A percentile compares a stretch with the other conserved stretches of the same genome.
Evolutionary conservation across 179 eudicot species (phyloP).

Genomic region (Camellia oleifera): DNA sequence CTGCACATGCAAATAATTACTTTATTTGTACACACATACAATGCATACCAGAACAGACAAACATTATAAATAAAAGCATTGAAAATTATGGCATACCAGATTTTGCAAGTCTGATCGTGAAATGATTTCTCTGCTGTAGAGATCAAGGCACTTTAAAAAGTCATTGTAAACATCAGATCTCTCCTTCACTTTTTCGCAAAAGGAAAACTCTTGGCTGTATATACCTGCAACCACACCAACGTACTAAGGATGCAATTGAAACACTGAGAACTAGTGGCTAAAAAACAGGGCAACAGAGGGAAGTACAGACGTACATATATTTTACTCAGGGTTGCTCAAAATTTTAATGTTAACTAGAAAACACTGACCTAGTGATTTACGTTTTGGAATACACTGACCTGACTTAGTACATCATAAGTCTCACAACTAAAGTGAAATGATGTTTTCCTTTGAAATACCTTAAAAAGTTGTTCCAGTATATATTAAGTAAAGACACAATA

Average conservation of each 20-base stretch:
- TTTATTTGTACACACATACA: slow-evolving; percentile 8
- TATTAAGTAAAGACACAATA: background rate
- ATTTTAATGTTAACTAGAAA: background rate
- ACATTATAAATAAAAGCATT: background rate
- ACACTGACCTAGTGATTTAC: background rate
- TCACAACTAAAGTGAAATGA: background rate
- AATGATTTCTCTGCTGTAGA: slow-evolving; percentile 59
- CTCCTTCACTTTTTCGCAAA: slow-evolving; percentile 85
- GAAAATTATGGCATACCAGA: slow-evolving; percentile 40
- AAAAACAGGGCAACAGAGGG: background rate
- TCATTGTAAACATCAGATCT: slow-evolving; percentile 56
- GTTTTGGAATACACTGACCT: background rate
- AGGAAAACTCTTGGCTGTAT: slow-evolving; percentile 51
- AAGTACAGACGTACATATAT: background rate
- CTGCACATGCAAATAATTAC: background rate
- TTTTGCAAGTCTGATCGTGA: slow-evolving; percentile 54
- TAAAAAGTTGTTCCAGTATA: background rate
- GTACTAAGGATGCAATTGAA: background rate
- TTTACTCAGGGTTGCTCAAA: background rate
- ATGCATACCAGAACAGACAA: too few species aligned
- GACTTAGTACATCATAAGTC: background rate
- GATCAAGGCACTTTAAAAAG: slow-evolving; percentile 66
- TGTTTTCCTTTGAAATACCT: background rate
- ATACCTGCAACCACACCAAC: slow-evolving; percentile 39
- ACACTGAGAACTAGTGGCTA: background rate